These are phyloP conservation scores for Fusarium sarcochroum DNA, from an alignment of 2,329 filamentous ascomycete species.

Conservation along the genomic window DNA sequence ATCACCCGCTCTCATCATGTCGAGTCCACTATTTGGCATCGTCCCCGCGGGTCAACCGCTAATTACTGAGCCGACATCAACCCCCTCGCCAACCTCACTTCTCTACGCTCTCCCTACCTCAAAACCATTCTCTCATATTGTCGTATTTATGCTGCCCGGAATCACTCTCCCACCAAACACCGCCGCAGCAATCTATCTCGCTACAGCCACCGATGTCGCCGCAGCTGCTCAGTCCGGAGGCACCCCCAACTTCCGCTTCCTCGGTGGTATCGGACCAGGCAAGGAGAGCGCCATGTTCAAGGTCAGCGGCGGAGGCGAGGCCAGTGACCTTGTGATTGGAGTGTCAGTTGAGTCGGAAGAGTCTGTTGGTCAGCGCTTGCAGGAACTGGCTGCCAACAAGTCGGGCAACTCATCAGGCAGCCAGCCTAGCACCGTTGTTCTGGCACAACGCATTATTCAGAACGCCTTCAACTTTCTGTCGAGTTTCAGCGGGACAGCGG, in stretches of 20 bases:
- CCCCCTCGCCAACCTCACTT: conserved; percentile 68
- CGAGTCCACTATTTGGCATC: conserved; percentile 67
- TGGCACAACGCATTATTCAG: conserved; percentile 94
- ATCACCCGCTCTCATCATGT: conserved; percentile 7
- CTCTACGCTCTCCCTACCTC: conserved; percentile 65
- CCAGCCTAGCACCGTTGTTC: conserved; percentile 76
- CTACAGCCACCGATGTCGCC: conserved; percentile 62
- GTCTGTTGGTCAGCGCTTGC: conserved; percentile 78
- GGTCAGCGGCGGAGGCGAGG: conserved; percentile 61
- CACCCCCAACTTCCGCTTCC: conserved; percentile 79
- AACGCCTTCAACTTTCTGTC: conserved; percentile 98
- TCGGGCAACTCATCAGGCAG: conserved; percentile 43
- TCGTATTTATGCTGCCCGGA: conserved; percentile 89
- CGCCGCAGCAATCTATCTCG: conserved; percentile 91
- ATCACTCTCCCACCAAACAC: conserved; percentile 79
- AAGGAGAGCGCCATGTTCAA: conserved; percentile 96
- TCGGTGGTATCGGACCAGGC: conserved; percentile 89
- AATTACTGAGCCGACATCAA: conserved; percentile 67
- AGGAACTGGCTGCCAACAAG: conserved; percentile 64
- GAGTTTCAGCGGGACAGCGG: conserved; percentile 80
- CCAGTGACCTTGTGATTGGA: conserved; percentile 77
- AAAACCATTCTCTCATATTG: conserved; percentile 81
- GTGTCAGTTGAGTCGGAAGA: conserved; percentile 84
- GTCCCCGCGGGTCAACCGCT: conserved; percentile 72
- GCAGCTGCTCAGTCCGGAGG: conserved; percentile 57